phyloP scores from a whole-genome alignment of 495 filamentous ascomycete species.

The Talaromyces ruber region DNA sequence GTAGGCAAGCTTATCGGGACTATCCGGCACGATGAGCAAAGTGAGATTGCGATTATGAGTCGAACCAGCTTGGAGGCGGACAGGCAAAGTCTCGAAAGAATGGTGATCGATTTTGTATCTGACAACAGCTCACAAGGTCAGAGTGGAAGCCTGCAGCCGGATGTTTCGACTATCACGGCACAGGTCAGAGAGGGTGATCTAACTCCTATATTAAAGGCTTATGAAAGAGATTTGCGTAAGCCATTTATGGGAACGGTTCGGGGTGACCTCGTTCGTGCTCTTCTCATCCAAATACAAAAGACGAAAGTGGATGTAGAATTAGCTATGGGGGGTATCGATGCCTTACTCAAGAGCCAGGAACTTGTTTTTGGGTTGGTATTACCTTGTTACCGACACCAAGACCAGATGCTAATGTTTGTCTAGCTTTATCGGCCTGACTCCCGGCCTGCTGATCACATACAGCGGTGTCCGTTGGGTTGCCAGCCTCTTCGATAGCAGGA shows the following conservation, averaged over 20 bases:
- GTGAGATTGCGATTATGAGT: constrained; percentile 93
- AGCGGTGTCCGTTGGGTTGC: constrained; percentile 64
- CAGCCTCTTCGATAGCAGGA: constrained; percentile 55
- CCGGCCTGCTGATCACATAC: constrained; percentile 76
- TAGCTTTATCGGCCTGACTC: constrained; percentile 83
- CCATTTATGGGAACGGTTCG: constrained; percentile 72
- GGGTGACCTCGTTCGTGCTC: constrained; percentile 81
- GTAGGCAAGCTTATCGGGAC: constrained; percentile 75
- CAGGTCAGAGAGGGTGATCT: constrained; percentile 87
- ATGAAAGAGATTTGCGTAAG: constrained; percentile 73
- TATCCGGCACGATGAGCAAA: constrained; percentile 82
- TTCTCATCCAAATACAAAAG: constrained; percentile 95
- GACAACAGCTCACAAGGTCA: constrained; percentile 53
- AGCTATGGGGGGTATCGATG: constrained; percentile 87
- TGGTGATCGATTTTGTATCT: constrained; percentile 91
- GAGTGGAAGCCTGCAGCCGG: constrained; percentile 33
- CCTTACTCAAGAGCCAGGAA: constrained; percentile 89
- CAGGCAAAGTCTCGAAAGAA: constrained; percentile 83
- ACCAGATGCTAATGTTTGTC: constrained; percentile 14
- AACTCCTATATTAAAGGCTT: constrained; percentile 81
- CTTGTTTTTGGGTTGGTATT: constrained; percentile 71
- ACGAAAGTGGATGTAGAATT: constrained; percentile 98
- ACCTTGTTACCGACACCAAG: background rate
- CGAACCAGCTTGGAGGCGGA: constrained; percentile 82
- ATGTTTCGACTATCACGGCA: constrained; percentile 60